Percentiles rank a stretch among this genome's conserved stretches.
Conservation (phyloP, 305 asterid genomes). For the Solanum aculeatissimum region DNA sequence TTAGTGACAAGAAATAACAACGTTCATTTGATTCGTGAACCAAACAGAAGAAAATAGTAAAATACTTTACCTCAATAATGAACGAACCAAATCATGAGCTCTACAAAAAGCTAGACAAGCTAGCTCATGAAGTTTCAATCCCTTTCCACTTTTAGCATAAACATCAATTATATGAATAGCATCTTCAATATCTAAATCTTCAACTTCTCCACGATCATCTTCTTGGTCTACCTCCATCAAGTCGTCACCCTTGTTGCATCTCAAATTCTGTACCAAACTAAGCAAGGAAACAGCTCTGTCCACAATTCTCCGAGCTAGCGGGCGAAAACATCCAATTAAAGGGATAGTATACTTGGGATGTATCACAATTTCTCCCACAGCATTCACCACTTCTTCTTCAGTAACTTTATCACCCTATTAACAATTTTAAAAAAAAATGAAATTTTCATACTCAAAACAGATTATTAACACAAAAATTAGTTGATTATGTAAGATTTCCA, state of each 20-base stretch:
- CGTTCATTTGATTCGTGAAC: neutral
- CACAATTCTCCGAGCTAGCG: conserved; percentile 49
- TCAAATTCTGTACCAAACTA: conserved; percentile 45
- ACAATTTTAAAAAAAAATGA: neutral
- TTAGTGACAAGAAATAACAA: neutral
- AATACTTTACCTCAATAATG: conserved; percentile 42
- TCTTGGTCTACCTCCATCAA: conserved; percentile 35
- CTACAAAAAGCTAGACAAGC: conserved; percentile 78
- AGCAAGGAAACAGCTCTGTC: conserved; percentile 51
- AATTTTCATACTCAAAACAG: neutral
- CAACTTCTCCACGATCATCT: conserved; percentile 43
- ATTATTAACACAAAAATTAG: neutral
- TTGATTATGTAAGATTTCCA: neutral
- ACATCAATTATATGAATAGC: conserved; percentile 29
- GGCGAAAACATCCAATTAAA: conserved; percentile 77
- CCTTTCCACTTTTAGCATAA: conserved; percentile 46
- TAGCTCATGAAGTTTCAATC: conserved; percentile 75
- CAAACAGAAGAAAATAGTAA: neutral
- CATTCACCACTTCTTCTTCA: conserved; percentile 62
- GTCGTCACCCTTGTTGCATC: conserved; percentile 16
- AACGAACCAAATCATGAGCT: conserved; percentile 69
- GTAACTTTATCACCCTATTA: conserved; percentile 49
- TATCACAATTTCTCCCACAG: conserved; percentile 53
- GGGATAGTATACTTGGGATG: conserved; percentile 81
- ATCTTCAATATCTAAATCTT: conserved; percentile 20